These are phyloP conservation scores for Tolypocladium cylindrosporum DNA, from an alignment of 2,329 filamentous ascomycete genomes.

Conservation along the genomic window DNA sequence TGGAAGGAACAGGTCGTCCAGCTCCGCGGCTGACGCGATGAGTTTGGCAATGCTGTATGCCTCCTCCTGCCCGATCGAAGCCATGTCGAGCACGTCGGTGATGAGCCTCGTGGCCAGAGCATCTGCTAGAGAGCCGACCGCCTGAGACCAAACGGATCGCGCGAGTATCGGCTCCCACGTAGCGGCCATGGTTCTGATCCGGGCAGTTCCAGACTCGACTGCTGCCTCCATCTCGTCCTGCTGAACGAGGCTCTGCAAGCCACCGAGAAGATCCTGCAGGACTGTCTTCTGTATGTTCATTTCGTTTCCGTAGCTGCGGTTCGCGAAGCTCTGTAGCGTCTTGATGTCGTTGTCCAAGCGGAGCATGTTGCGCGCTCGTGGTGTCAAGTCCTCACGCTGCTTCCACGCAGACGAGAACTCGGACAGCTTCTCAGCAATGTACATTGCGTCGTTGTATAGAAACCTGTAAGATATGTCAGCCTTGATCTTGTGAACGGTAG, in stretches of 20 bases:
- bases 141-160: slow-evolving; percentile 53
- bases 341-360: slow-evolving; percentile 51
- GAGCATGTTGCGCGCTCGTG: slow-evolving; percentile 42
- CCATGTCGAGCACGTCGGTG: slow-evolving; percentile 50
- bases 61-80: slow-evolving; percentile 52
- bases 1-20: slow-evolving; percentile 51
- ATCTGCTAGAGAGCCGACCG: slow-evolving; percentile 49
- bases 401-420: slow-evolving; percentile 43
- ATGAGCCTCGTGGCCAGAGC: slow-evolving; percentile 50
- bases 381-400: slow-evolving; percentile 38
- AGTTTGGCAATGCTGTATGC: slow-evolving; percentile 51
- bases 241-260: slow-evolving; percentile 49
- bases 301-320: slow-evolving; percentile 51
- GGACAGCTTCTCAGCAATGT: slow-evolving; percentile 47
- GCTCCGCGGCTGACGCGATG: slow-evolving; percentile 44
- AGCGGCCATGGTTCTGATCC: slow-evolving; percentile 42
- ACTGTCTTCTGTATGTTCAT: slow-evolving; percentile 51
- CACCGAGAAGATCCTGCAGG: slow-evolving; percentile 50
- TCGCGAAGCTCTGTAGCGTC: slow-evolving; percentile 49
- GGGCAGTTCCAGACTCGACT: slow-evolving; percentile 42
- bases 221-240: slow-evolving; percentile 43
- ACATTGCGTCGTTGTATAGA: slow-evolving; percentile 58
- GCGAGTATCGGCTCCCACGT: slow-evolving; percentile 50
- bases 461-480: slow-evolving; percentile 32
- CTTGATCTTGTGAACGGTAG: not conserved